These are phyloP conservation scores for Euphorbia peplus DNA, from an alignment of 345 rosid species.

Conservation along the genomic window DNA sequence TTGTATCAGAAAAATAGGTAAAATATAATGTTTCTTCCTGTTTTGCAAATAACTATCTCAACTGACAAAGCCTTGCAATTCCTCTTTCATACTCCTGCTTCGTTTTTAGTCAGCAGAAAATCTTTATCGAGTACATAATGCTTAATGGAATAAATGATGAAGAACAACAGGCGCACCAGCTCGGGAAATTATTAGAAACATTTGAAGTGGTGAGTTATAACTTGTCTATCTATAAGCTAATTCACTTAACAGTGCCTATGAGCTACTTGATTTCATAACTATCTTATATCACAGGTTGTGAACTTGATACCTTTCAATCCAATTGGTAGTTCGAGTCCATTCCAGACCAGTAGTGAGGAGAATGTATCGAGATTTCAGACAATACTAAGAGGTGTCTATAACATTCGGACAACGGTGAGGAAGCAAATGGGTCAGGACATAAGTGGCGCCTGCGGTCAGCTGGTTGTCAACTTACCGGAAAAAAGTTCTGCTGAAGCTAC, in stretches of 20 bases:
- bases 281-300: slow-evolving; percentile 57
- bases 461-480: slow-evolving; percentile 61
- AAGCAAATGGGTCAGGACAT: slow-evolving; percentile 94
- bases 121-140: slow-evolving; percentile 94
- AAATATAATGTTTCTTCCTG: slow-evolving; percentile 1
- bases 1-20: slow-evolving; percentile 76
- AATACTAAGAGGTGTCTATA: slow-evolving; percentile 63
- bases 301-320: slow-evolving; percentile 95
- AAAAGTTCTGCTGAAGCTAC: slow-evolving; percentile 30
- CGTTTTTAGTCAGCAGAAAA: slow-evolving; percentile 62
- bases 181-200: slow-evolving; percentile 70
- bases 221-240: no score
- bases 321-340: slow-evolving; percentile 66
- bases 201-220: slow-evolving; percentile 83
- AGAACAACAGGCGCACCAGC: slow-evolving; percentile 76
- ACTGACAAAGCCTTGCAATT: not conserved
- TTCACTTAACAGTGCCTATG: not conserved
- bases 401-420: slow-evolving; percentile 80
- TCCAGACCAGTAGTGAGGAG: slow-evolving; percentile 52
- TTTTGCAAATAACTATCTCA: not conserved
- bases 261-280: not conserved
- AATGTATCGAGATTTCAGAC: slow-evolving; percentile 72
- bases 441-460: slow-evolving; percentile 94
- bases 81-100: slow-evolving; percentile 10
- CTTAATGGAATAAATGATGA: slow-evolving; percentile 92